Conservation (phyloP, 1,284 basidiomycete genomes). For the Ceratobasidium sp. region DNA sequence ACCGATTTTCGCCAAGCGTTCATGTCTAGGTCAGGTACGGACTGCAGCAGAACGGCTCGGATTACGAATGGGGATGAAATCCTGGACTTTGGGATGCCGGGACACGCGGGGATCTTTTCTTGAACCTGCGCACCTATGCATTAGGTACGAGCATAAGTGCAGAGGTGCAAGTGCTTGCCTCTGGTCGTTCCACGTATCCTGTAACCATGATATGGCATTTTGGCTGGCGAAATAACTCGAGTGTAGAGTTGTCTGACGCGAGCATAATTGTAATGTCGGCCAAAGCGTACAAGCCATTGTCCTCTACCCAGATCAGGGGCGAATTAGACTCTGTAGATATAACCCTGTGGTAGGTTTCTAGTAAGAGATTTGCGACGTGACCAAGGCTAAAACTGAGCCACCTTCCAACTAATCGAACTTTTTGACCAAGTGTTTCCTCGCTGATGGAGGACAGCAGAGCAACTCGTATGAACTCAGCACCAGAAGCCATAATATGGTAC, state of each 20-base stretch:
- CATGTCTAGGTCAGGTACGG: constrained; percentile 34
- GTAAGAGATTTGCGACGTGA: neutral
- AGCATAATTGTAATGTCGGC: constrained; percentile 21
- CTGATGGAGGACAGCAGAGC: constrained; percentile 2
- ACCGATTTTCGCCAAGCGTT: constrained; percentile 27
- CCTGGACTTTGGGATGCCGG: neutral
- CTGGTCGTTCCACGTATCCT: constrained; percentile 31
- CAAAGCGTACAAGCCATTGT: constrained; percentile 6
- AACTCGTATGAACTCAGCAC: neutral
- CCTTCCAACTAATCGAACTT: constrained; percentile 39
- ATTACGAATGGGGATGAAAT: constrained; percentile 8
- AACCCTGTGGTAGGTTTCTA: neutral
- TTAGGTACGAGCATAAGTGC: neutral
- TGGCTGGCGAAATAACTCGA: constrained; percentile 26
- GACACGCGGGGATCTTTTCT: constrained; percentile 3
- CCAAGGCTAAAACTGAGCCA: neutral
- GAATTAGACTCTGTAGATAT: constrained; percentile 17
- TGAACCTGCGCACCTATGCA: neutral
- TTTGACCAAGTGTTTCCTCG: constrained; percentile 21
- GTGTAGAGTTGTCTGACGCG: constrained; percentile 23
- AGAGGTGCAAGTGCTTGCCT: neutral
- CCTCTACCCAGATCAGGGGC: constrained; percentile 23
- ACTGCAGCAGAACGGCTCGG: constrained; percentile 31
- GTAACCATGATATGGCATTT: constrained; percentile 36
- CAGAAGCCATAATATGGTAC: neutral